phyloP scores from a whole-genome alignment of 805 yeast genomes.

The Zygosaccharomyces bisporus region DNA sequence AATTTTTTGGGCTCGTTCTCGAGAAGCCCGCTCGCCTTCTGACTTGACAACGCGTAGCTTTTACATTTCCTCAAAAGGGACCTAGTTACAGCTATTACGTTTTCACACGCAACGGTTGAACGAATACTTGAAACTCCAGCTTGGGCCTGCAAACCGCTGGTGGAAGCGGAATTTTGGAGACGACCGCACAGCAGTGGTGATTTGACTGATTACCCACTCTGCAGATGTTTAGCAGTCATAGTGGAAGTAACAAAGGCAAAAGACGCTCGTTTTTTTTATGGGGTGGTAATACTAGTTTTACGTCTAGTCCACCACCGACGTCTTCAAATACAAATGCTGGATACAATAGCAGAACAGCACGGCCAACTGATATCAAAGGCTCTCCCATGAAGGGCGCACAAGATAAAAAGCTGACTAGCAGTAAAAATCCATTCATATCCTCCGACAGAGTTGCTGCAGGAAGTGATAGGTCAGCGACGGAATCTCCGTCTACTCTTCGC shows the following conservation, averaged over 20 bases:
- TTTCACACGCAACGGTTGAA: constrained; percentile 1
- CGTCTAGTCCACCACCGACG: constrained; percentile 6
- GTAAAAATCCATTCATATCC: constrained; percentile 11
- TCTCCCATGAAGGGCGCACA: constrained; percentile 10
- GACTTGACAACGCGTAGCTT: not conserved
- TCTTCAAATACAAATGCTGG: constrained; percentile 4
- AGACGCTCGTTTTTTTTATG: constrained; percentile 16
- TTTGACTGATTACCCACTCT: not conserved
- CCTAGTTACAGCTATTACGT: not conserved
- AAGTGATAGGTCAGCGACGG: not conserved
- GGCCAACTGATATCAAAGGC: not conserved
- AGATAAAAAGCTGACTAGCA: constrained; percentile 10
- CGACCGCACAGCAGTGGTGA: not conserved
- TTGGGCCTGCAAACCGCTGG: not conserved
- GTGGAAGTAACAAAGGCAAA: constrained; percentile 7
- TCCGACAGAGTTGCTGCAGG: not conserved
- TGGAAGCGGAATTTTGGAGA: not conserved
- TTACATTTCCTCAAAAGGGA: not conserved
- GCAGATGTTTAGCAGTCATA: constrained; percentile 3
- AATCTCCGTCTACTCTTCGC: not conserved
- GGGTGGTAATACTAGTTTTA: constrained; percentile 6
- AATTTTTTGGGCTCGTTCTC: not conserved
- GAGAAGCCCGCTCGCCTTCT: not conserved
- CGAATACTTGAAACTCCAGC: constrained; percentile 2
- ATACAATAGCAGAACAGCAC: not conserved